Conservation (phyloP, 2,329 filamentous ascomycete genomes). For the Phaeosphaeriaceae sp. region DNA sequence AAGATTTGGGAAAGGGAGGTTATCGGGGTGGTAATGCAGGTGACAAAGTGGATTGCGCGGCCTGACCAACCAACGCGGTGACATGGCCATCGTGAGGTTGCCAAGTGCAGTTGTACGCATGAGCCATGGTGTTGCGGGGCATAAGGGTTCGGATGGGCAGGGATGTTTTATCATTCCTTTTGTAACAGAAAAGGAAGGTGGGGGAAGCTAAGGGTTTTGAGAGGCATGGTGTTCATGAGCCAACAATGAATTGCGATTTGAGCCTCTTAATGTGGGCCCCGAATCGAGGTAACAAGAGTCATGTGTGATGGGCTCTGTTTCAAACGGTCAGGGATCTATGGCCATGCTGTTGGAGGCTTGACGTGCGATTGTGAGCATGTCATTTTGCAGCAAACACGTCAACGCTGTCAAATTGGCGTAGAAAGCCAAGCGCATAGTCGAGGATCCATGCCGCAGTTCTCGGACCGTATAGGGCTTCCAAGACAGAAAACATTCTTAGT, state of each 20-base stretch:
- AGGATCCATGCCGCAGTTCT: conserved; percentile 14
- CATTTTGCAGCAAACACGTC: conserved; percentile 26
- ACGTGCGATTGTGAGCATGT: conserved; percentile 15
- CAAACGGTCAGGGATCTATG: conserved; percentile 3
- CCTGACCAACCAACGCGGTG: conserved; percentile 1
- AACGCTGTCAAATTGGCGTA: conserved; percentile 20
- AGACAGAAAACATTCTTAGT: conserved; percentile 17
- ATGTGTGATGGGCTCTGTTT: conserved; percentile 2
- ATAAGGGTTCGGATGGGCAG: conserved; percentile 24
- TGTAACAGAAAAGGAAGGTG: conserved; percentile 39
- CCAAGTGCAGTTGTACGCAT: conserved; percentile 13
- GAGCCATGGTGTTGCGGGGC: conserved; percentile 42
- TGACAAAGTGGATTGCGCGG: not conserved
- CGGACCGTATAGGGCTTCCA: conserved; percentile 23
- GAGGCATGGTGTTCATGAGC: not conserved
- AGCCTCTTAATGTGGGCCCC: not conserved
- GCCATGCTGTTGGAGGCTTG: not conserved
- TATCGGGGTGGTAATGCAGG: not conserved
- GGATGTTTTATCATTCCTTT: conserved; percentile 20
- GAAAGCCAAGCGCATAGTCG: not conserved
- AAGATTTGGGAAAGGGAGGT: not conserved
- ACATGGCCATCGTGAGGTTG: conserved; percentile 19
- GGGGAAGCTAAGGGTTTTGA: conserved; percentile 12
- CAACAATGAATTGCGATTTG: not conserved
- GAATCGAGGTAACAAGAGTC: not conserved